Evolutionary conservation across 148 eudicot species (phyloP).

Genomic region (Vaccinium corymbosum): DNA sequence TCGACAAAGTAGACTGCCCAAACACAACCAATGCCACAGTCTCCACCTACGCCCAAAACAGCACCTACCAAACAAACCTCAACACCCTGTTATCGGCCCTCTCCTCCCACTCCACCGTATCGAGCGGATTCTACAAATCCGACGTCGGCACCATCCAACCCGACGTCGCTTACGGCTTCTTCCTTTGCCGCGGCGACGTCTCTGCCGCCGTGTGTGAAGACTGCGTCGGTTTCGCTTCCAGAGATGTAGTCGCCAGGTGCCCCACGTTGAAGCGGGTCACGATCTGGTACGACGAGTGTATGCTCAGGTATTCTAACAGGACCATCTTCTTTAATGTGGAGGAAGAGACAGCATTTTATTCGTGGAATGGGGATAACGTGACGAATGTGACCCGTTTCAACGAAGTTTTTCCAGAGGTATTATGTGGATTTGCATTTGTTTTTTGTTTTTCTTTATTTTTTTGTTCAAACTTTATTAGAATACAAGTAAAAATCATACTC

Average conservation of each 20-base stretch:
- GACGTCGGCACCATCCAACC: background rate
- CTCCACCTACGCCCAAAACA: background rate
- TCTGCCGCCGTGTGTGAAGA: slow-evolving; percentile 12
- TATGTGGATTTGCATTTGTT: no score
- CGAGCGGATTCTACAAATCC: background rate
- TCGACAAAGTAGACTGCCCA: background rate
- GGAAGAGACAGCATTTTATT: background rate
- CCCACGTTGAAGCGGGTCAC: slow-evolving; percentile 16
- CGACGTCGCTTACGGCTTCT: slow-evolving; percentile 26
- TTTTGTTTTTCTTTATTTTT: no score
- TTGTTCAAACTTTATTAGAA: no score
- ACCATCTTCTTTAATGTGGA: slow-evolving; percentile 1
- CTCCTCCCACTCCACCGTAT: background rate
- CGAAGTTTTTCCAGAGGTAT: background rate
- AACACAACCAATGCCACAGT: background rate
- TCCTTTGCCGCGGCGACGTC: slow-evolving; percentile 30
- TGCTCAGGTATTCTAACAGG: slow-evolving; percentile 24
- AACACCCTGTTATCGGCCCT: slow-evolving; percentile 14
- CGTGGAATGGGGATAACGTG: background rate
- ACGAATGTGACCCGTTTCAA: background rate
- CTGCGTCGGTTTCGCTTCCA: slow-evolving; percentile 20
- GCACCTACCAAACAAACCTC: slow-evolving; percentile 13
- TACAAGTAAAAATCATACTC: no score
- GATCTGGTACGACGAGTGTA: slow-evolving; percentile 21
- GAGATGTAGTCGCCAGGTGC: background rate